Percentiles rank a stretch among this genome's conserved stretches.
Evolutionary conservation across 2,329 filamentous ascomycete species (phyloP).

Genomic region (Colletotrichum chlorophyti): DNA sequence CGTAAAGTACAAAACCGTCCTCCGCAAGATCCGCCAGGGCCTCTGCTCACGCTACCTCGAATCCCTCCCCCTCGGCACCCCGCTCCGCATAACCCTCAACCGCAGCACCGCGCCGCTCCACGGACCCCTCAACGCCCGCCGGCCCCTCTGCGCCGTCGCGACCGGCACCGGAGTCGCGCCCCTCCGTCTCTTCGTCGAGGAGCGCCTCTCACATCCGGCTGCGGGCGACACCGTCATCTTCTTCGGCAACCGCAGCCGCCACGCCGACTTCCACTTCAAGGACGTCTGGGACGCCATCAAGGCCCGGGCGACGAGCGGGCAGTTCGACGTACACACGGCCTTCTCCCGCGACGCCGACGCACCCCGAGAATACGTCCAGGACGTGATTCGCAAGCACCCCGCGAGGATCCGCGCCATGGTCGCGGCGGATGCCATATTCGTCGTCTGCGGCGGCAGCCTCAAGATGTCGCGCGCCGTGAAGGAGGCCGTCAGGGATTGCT

Average conservation of each 20-base stretch:
- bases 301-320: not conserved
- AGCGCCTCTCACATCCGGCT: constrained; percentile 56
- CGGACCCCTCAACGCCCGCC: constrained; percentile 41
- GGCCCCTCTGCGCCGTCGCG: constrained; percentile 78
- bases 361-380: constrained; percentile 63
- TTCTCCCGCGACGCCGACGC: constrained; percentile 54
- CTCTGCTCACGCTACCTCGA: constrained; percentile 90
- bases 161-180: constrained; percentile 90
- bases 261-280: constrained; percentile 81
- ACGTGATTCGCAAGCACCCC: constrained; percentile 55
- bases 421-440: constrained; percentile 51
- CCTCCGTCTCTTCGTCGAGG: constrained; percentile 79
- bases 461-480: constrained; percentile 65
- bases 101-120: constrained; percentile 51
- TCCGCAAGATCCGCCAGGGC: constrained; percentile 82
- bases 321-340: constrained; percentile 44
- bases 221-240: constrained; percentile 64
- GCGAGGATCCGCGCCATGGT: constrained; percentile 45
- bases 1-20: constrained; percentile 89
- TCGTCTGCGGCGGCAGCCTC: constrained; percentile 63
- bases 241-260: constrained; percentile 81
- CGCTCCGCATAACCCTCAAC: constrained; percentile 66
- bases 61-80: constrained; percentile 62
- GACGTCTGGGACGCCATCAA: constrained; percentile 69
- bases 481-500: constrained; percentile 55